Evolutionary conservation across 148 eudicot species (phyloP), one percentile per base, ranked within the genome.

Genomic region (Arbutus unedo): DNA sequence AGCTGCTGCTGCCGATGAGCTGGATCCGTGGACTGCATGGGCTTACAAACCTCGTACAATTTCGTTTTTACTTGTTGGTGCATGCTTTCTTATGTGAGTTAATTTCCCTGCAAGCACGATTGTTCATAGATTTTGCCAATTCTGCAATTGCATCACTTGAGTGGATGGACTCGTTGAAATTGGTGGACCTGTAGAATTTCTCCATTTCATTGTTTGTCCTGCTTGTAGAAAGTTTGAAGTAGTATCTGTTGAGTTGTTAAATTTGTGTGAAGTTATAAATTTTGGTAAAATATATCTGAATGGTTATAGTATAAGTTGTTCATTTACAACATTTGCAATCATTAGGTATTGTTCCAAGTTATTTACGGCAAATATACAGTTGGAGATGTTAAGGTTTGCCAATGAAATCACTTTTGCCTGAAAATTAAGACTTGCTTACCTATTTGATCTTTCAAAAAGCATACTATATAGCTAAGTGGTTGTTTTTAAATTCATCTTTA

Each of bases 21-120:
- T 91, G 85, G 99, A 96, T 82, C 99, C 99, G 16, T 96, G 99
- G 99, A 96, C 99, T 47, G 96, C 98, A 68, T 96, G 98, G 99
- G 98, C 98, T 55, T 94, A 94, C 86, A 94, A 84, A 86, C 99
- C 99, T 84, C 99, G 90, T 49, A 94, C 99, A 23, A 90, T 96
- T 44, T 87, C 99, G 31, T 84, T 94, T 79, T 89, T 96, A 83
- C 91, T 96, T 79, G 85, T 94, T 86, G 99, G 99, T 82, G 97
- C 95, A 85, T 94, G 97, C 81, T 83, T 96, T 81, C 92, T 96
- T n/a, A 92, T 96, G 99, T 96, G 87, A 93, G 98, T 92, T 71
- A 72, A 76, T 45, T 50, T 31, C 44, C 15, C 51, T 67, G 31
- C 59, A 19, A 76, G 59, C 14, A 4, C 43, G 74, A 49, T 82